A percentile compares a stretch with the other conserved stretches of the same genome.
These are phyloP conservation scores for Inonotus hispidus DNA, from an alignment of 1,284 basidiomycete species.

Conservation along the genomic window DNA sequence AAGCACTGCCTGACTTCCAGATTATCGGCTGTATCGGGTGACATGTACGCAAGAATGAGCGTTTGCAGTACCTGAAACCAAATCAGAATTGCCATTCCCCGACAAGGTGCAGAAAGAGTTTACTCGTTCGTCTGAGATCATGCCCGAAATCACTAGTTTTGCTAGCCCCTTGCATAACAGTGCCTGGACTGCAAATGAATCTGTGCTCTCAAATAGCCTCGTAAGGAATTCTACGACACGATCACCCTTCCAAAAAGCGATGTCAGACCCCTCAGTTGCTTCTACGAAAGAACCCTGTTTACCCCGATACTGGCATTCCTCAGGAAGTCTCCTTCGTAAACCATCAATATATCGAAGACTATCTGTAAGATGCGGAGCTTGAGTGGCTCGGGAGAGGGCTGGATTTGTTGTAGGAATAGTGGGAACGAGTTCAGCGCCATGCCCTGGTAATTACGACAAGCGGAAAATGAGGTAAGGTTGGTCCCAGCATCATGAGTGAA, in stretches of 20 bases:
- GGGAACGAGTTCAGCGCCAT: constrained; percentile 92
- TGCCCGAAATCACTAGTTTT: constrained; percentile 86
- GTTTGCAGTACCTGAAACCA: constrained; percentile 14
- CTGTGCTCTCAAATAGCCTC: constrained; percentile 70
- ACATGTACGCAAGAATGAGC: constrained; percentile 18
- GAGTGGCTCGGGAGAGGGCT: constrained; percentile 71
- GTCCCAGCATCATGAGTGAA: background rate
- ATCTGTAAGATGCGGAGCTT: constrained; percentile 81
- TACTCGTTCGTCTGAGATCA: constrained; percentile 72
- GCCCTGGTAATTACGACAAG: constrained; percentile 39
- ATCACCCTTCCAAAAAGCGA: constrained; percentile 50
- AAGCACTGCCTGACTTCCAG: constrained; percentile 19
- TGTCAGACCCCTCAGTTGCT: background rate
- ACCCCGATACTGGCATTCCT: constrained; percentile 50
- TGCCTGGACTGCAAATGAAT: constrained; percentile 74
- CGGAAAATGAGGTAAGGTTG: too few relatives aligned
- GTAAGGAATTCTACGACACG: constrained; percentile 73
- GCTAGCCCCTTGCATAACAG: constrained; percentile 80
- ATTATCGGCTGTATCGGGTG: constrained; percentile 14
- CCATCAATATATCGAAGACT: constrained; percentile 87
- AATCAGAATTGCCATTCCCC: background rate
- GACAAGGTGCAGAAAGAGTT: background rate
- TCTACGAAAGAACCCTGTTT: constrained; percentile 21
- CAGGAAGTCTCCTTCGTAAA: constrained; percentile 80
- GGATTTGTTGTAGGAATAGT: constrained; percentile 84